Base-by-base conservation (phyloP, 1,139 yeast genomes). In the Taiozyma onychis region DNA sequence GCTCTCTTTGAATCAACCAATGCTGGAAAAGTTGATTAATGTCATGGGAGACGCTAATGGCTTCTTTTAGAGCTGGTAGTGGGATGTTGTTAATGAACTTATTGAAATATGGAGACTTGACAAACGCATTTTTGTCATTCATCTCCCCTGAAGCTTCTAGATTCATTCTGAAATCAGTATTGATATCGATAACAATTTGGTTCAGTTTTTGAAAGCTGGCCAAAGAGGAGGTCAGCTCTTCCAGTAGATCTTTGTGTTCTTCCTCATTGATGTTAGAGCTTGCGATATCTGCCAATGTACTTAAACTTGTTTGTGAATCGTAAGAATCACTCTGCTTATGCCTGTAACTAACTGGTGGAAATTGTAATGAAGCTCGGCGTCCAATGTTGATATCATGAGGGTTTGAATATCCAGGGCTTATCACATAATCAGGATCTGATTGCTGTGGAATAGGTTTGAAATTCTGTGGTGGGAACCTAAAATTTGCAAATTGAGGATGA, bases 261-360 rank as follows among this genome's bases (percentile, higher is more conserved):
- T 41, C 51, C 2, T 32, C 30, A 27, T 39, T 34, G 5, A 18
- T 37, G 16, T 46, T 14, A 26, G 49, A 34, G 4, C 54, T 54
- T 2, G 61, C 63, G 43, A 59, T 56, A 45, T 58, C 63, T 3
- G 64, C 65, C 14, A 60, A 41, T 2, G 61, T 53, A 1, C 56
- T 53, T 13, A 60, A 45, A 0, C 62, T 60, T 1, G 53, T 48
- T 39, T 60, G 61, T 2, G 59, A 57, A 48, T 57, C 62, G 34
- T 55, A 51, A 0, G 63, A 59, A 39, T 57, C 60, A 13, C 49
- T 53, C 44, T 55, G 55, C 1, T 21, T 37, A 39, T 56, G 60
- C 8, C 16, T 34, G n/a, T 43, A 16, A 9, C 53, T 50, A 26
- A 50, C 48, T 22, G 59, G 55, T 10, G 59, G 48, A 2, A 41